Evolutionary conservation across 2,329 filamentous ascomycete genomes (phyloP).

Genomic region (Beauveria scarabaeidicola): DNA sequence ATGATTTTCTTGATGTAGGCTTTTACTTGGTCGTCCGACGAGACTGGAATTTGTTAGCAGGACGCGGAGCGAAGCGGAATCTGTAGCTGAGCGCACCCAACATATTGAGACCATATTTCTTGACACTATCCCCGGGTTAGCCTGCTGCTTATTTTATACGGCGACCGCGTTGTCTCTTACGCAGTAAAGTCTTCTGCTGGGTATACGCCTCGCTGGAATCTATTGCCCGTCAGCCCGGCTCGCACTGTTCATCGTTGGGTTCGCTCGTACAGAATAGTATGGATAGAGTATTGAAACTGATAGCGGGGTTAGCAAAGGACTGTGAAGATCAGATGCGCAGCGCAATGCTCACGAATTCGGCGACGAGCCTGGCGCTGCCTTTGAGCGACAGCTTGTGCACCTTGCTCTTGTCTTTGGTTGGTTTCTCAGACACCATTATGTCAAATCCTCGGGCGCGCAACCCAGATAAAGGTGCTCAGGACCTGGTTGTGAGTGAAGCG

Average conservation of each 20-base stretch:
- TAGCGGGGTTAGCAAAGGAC: background rate
- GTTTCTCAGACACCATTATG: conserved; percentile 8
- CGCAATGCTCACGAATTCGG: conserved; percentile 72
- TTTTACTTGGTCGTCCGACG: conserved; percentile 94
- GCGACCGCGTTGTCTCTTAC: conserved; percentile 37
- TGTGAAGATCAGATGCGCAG: background rate
- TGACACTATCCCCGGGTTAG: conserved; percentile 45
- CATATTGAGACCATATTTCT: conserved; percentile 99
- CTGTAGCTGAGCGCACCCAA: conserved; percentile 46
- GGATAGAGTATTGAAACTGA: conserved; percentile 94
- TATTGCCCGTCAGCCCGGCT: conserved; percentile 24
- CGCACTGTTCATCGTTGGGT: background rate
- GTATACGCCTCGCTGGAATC: conserved; percentile 79
- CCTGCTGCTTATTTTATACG: background rate
- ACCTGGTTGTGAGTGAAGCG: background rate
- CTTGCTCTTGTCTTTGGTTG: conserved; percentile 58
- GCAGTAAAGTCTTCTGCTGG: conserved; percentile 94
- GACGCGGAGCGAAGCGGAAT: background rate
- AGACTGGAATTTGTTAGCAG: conserved; percentile 45
- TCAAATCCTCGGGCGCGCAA: background rate
- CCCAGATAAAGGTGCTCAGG: no score
- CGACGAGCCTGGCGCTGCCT: conserved; percentile 75
- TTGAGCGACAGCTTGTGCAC: conserved; percentile 90
- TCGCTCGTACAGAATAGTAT: conserved; percentile 73
- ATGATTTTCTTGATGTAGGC: conserved; percentile 99